Percentiles rank a stretch among this genome's conserved stretches.
phyloP scores from a whole-genome alignment of 1,139 yeast genomes.

The Hansenula lynferdii region DNA sequence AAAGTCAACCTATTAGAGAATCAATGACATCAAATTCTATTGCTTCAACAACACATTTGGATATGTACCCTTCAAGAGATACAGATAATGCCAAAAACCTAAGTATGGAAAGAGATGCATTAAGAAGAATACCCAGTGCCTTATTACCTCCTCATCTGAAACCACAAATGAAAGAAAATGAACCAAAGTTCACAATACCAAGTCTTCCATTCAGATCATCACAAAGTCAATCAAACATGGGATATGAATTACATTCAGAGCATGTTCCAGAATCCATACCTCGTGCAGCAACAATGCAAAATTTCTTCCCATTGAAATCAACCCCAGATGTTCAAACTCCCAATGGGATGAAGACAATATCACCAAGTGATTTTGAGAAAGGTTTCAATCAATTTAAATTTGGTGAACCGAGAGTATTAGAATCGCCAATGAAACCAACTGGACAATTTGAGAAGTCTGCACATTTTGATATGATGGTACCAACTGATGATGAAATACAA shows the following conservation, averaged over 20 bases:
- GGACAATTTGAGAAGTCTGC: neutral
- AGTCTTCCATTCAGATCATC: too few species aligned
- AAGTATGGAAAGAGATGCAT: slow-evolving; percentile 19
- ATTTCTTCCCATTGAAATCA: slow-evolving; percentile 10
- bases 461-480: neutral
- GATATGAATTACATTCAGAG: neutral
- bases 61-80: slow-evolving; percentile 3
- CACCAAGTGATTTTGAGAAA: slow-evolving; percentile 17
- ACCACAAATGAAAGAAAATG: slow-evolving; percentile 10
- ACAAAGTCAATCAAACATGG: neutral
- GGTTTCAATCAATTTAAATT: slow-evolving; percentile 5
- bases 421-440: neutral
- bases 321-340: neutral
- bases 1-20: neutral
- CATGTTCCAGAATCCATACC: slow-evolving; percentile 16
- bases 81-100: slow-evolving; percentile 8
- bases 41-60: slow-evolving; percentile 8
- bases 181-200: neutral
- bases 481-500: neutral
- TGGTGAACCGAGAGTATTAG: slow-evolving; percentile 1
- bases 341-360: slow-evolving; percentile 15
- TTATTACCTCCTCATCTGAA: slow-evolving; percentile 22
- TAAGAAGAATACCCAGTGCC: slow-evolving; percentile 21
- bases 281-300: slow-evolving; percentile 11
- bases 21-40: slow-evolving; percentile 1